Evolutionary conservation across 1,139 yeast genomes (phyloP), one percentile per base, ranked within the genome.

Genomic region (Kurtzmaniella quercitrusa): DNA sequence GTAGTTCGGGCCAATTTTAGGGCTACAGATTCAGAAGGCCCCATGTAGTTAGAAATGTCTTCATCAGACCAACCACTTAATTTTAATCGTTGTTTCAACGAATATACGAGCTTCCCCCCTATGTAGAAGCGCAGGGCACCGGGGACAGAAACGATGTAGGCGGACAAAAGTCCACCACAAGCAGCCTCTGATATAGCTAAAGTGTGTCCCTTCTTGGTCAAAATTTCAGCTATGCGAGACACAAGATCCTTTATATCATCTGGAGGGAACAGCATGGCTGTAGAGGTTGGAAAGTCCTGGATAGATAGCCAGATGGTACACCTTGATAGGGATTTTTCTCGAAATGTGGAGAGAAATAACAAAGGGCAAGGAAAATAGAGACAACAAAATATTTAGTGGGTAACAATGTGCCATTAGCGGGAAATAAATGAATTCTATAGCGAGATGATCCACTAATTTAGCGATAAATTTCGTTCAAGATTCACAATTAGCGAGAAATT

Each of bases 111-210:
- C 25, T 91, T 82, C 0, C 95, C 91, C 16, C 96, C 96, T 50
- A 85, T 86, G 56, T 85, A 88, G 63, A 85, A 88, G 47, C 75
- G 68, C 11, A 93, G 84, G 0, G 96, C 96, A 3, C 96, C 95
- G 0, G 95, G 91, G 2, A 85, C 81, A 1, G 93, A 77, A 8
- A 88, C 89, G 34, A 88, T 60, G 55, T 85, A 87, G 1, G 95
- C 87, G 5, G 94, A 83, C 9, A 88, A 67, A 25, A 88, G 71
- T 0, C 96, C 96, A 9, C 96, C 96, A 62, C 96, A 88, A 0
- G 95, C 95, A 9, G 94, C 90, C 57, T 88, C 96, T 3, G 91
- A 81, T 2, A 86, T 82, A 1, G 94, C 86, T 38, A 88, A 66
- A 0, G 95, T 85, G 56, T 82, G 82, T 6, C 73, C 64, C 18